Base-by-base conservation (phyloP, 176 grass and related monocot genomes). In the Chrysopogon serrulatus region DNA sequence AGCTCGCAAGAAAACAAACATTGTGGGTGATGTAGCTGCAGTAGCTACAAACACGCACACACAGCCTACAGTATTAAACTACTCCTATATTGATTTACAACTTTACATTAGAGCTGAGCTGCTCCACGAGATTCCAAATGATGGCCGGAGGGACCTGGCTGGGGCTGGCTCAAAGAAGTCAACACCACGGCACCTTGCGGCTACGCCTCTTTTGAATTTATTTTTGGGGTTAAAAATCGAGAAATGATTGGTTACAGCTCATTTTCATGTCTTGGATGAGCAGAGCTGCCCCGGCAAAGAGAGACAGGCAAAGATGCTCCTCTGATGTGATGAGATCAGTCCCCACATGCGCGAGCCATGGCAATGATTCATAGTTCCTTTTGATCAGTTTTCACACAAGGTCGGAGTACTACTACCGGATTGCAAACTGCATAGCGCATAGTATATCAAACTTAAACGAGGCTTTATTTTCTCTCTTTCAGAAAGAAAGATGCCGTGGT, bases 251-350 rank as follows among this genome's bases (percentile, higher is more conserved):
- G 53, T 57, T 79, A 34, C 77, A 79, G 30, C 61, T 66, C 77
- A 66, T 34, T 48, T 65, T 43, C 65, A 21, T 71, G 68, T 8
- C 34, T 69, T 2, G 39, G 78, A 44, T 10, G 34, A 40, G 61
- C 51, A 28, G 78, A 49, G 56, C 34, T 86, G 88, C 81, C 44
- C 30, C 26, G 30, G 71, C n/a, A 90, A 73, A 70, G 76, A 65
- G 74, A 18, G 70, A 48, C 70, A 73, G 26, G 27, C 42, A 73
- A 48, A 79, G 86, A 88, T 85, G 82, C 90, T 28, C 68, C 28
- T 17, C 61, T 26, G 54, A 59, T 18, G 47, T 12, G 65, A 43
- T 44, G 40, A 44, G 68, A 71, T 45, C 14, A 36, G 6, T 3
- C 40, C 45, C 71, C 85, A 87, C 71, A 80, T 62, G 68, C n/a